A percentile compares a stretch with the other conserved stretches of the same genome.
Conservation (phyloP, 768 basidiomycete genomes). For the Mycena vulgaris region DNA sequence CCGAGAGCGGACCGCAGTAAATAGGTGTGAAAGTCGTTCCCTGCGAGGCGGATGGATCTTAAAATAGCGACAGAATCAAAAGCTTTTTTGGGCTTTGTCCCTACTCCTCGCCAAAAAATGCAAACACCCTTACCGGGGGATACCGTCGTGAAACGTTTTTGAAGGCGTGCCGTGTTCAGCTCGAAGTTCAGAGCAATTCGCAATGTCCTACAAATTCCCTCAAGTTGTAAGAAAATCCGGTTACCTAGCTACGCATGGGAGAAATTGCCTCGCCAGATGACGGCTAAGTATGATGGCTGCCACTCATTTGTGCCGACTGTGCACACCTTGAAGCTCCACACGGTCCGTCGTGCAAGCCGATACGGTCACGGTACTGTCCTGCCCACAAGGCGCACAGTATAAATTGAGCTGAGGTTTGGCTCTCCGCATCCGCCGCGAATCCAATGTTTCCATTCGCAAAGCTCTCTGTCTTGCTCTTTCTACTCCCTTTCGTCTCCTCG, state of each 20-base stretch:
- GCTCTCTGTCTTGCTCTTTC: slow-evolving; percentile 24
- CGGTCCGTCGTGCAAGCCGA: slow-evolving; percentile 13
- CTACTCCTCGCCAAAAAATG: too few relatives aligned
- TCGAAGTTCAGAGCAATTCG: neutral
- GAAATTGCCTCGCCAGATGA: slow-evolving; percentile 20
- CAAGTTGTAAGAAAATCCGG: slow-evolving; percentile 4
- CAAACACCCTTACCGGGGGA: too few relatives aligned
- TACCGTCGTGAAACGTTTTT: neutral
- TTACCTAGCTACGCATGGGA: slow-evolving; percentile 10
- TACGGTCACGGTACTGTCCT: neutral
- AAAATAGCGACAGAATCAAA: neutral
- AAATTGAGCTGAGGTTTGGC: neutral
- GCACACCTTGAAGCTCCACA: slow-evolving; percentile 14
- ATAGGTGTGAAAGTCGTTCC: neutral
- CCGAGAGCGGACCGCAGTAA: neutral
- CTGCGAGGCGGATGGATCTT: neutral
- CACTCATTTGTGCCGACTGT: slow-evolving; percentile 6
- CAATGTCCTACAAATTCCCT: slow-evolving; percentile 1
- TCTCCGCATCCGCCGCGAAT: neutral
- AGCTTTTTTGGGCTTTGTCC: neutral
- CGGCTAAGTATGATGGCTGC: neutral
- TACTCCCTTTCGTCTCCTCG: slow-evolving; percentile 20
- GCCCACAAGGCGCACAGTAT: neutral
- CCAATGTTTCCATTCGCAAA: slow-evolving; percentile 22
- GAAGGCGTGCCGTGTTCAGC: neutral